A percentile compares a stretch with the other conserved stretches of the same genome.
Evolutionary conservation across 2,329 filamentous ascomycete species (phyloP).

Genomic region (Colletotrichum sp.): DNA sequence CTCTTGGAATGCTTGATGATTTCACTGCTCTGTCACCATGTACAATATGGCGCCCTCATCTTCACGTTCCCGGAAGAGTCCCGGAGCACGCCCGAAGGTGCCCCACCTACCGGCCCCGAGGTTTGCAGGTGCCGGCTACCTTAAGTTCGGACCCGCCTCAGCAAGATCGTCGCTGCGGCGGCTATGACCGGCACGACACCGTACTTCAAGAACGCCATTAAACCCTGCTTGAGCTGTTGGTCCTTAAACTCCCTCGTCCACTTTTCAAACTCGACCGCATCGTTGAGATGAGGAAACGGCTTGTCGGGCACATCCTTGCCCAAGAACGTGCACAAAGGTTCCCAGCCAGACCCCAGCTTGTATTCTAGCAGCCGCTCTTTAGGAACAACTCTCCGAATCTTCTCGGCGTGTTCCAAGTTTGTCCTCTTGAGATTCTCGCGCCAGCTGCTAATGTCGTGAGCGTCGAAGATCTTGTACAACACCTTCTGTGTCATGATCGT

Average conservation of each 20-base stretch:
- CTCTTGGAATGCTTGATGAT: not conserved
- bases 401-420: not conserved
- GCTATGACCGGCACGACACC: not conserved
- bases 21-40: not conserved
- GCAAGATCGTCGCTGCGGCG: not conserved
- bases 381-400: not conserved
- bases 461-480: not conserved
- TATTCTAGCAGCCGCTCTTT: slow-evolving; percentile 35
- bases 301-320: slow-evolving; percentile 34
- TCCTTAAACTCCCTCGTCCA: not conserved
- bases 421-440: not conserved
- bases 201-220: not conserved
- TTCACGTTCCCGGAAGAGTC: not conserved
- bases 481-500: not conserved
- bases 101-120: not conserved
- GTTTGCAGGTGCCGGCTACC: not conserved
- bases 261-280: not conserved
- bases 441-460: not conserved
- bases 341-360: slow-evolving; percentile 42
- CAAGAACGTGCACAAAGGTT: slow-evolving; percentile 39
- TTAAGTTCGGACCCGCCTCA: not conserved
- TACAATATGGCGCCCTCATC: not conserved
- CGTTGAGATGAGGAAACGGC: slow-evolving; percentile 38
- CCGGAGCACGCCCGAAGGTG: not conserved
- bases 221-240: not conserved